A percentile compares a stretch with the other conserved stretches of the same genome.
These are phyloP conservation scores for Drechslerella stenobrocha DNA, from an alignment of 2,329 filamentous ascomycete species.

Conservation along the genomic window DNA sequence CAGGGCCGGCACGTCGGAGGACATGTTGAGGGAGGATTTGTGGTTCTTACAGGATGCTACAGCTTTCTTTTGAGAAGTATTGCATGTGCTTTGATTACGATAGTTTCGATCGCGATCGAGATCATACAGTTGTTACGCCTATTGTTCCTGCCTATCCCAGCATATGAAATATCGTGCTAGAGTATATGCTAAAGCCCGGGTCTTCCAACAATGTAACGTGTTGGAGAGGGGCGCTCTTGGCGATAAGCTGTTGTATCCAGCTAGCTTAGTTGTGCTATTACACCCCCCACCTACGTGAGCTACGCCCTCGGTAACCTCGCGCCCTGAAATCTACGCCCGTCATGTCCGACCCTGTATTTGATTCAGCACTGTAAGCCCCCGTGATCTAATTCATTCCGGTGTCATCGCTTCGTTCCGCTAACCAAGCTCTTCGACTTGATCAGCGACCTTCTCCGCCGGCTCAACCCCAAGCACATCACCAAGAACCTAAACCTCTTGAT, in stretches of 20 bases:
- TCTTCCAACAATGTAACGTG: slow-evolving; percentile 2
- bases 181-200: no score
- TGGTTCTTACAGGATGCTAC: slow-evolving; percentile 48
- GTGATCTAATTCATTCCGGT: background rate
- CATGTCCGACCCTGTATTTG: slow-evolving; percentile 66
- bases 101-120: background rate
- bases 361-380: slow-evolving; percentile 71
- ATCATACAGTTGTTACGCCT: no score
- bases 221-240: slow-evolving; percentile 42
- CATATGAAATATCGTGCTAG: background rate
- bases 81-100: background rate
- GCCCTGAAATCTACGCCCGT: slow-evolving; percentile 58
- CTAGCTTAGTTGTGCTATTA: slow-evolving; percentile 30
- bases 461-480: slow-evolving; percentile 91
- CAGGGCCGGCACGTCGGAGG: slow-evolving; percentile 50
- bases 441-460: slow-evolving; percentile 95
- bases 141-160: no score
- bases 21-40: slow-evolving; percentile 51
- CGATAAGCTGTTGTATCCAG: slow-evolving; percentile 43
- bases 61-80: slow-evolving; percentile 31
- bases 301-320: slow-evolving; percentile 4
- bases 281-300: slow-evolving; percentile 21
- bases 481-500: slow-evolving; percentile 87
- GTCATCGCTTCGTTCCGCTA: slow-evolving; percentile 5
- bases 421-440: slow-evolving; percentile 23